phyloP scores from a whole-genome alignment of 192 early-diverging fungal genomes.

The Physocladia obscura region DNA sequence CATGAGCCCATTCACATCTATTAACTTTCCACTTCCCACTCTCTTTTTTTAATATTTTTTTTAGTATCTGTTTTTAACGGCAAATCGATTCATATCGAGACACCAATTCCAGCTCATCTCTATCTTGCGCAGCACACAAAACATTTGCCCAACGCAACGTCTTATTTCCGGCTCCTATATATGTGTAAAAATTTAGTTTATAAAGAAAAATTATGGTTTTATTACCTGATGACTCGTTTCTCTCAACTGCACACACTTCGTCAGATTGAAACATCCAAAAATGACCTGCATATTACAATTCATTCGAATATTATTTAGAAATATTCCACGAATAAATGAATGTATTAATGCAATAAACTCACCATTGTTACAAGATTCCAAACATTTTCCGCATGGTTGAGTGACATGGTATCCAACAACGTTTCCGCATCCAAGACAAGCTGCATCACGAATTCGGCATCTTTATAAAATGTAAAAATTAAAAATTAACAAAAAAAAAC shows the following conservation, averaged over 20 bases:
- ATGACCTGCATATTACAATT: constrained; percentile 40
- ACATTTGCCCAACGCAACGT: constrained; percentile 32
- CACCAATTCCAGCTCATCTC: constrained; percentile 3
- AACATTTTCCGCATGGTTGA: constrained; percentile 53
- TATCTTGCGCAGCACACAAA: constrained; percentile 9
- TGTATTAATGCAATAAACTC: not conserved
- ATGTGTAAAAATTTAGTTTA: too few species aligned
- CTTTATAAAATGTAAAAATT: constrained; percentile 4
- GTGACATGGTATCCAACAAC: constrained; percentile 64
- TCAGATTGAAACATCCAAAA: constrained; percentile 58
- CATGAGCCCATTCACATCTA: too few species aligned
- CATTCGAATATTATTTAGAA: not conserved
- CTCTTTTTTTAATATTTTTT: too few species aligned
- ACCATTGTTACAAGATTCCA: constrained; percentile 64
- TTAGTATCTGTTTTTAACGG: not conserved
- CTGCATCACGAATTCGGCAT: constrained; percentile 55
- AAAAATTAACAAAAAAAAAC: too few species aligned
- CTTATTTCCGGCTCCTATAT: too few species aligned
- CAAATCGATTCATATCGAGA: not conserved
- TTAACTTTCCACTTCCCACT: too few species aligned
- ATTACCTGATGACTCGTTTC: constrained; percentile 11
- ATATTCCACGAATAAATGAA: not conserved
- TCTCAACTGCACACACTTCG: constrained; percentile 43
- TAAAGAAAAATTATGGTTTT: too few species aligned
- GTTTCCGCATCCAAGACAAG: constrained; percentile 58